Conservation (phyloP, 2,329 filamentous ascomycete genomes). For the Aspergillus intermedius region DNA sequence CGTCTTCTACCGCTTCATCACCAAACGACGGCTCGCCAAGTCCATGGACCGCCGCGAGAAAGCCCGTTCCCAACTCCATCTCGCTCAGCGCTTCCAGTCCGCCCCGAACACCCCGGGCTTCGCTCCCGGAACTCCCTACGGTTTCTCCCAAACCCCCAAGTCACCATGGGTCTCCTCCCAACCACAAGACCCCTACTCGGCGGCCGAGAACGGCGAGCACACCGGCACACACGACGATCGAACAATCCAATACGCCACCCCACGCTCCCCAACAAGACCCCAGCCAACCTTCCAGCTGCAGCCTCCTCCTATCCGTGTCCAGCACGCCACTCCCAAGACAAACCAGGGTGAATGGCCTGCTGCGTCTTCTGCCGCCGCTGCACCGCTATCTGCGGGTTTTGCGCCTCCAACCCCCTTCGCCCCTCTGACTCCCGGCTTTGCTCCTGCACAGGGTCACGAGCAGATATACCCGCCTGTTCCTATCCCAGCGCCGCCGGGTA, state of each 20-base stretch:
- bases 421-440: neutral
- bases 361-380: slow-evolving; percentile 35
- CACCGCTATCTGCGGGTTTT: slow-evolving; percentile 12
- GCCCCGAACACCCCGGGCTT: slow-evolving; percentile 93
- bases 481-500: slow-evolving; percentile 20
- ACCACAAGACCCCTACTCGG: slow-evolving; percentile 39
- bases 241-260: slow-evolving; percentile 50
- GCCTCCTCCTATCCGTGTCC: slow-evolving; percentile 72
- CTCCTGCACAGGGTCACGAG: neutral
- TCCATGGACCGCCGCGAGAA: slow-evolving; percentile 94
- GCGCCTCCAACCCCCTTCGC: no score
- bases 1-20: slow-evolving; percentile 96
- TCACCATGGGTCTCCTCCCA: slow-evolving; percentile 37
- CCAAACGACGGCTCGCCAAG: slow-evolving; percentile 89
- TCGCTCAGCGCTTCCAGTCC: slow-evolving; percentile 77
- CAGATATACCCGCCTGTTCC: neutral
- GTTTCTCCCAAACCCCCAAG: slow-evolving; percentile 50
- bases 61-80: slow-evolving; percentile 89
- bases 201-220: slow-evolving; percentile 47
- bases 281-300: slow-evolving; percentile 73
- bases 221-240: slow-evolving; percentile 26
- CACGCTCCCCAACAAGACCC: slow-evolving; percentile 55
- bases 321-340: slow-evolving; percentile 67
- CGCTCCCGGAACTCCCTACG: slow-evolving; percentile 3
- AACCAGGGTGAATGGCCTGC: slow-evolving; percentile 53